Percentiles rank a stretch among this genome's conserved stretches.
Evolutionary conservation across 192 early-diverging fungal genomes (phyloP).

Genomic region (Umbelopsis sp.): DNA sequence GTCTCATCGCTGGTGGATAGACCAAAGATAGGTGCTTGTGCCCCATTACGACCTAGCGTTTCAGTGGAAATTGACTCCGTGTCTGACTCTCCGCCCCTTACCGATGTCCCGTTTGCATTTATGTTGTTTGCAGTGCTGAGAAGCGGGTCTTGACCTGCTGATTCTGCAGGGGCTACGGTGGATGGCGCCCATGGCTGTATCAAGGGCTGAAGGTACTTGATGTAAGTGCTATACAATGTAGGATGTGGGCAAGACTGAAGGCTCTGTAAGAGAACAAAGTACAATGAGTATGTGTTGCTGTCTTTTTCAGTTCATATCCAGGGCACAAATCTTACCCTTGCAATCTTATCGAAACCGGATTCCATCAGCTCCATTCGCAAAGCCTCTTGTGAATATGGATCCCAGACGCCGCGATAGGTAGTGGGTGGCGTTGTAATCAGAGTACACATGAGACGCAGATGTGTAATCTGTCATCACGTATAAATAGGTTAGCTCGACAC

Average conservation of each 20-base stretch:
- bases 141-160: not conserved
- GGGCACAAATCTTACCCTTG: slow-evolving; percentile 31
- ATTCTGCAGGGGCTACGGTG: not conserved
- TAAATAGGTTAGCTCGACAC: not conserved
- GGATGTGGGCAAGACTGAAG: slow-evolving; percentile 36
- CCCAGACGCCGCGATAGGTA: slow-evolving; percentile 29
- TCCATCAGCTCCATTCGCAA: slow-evolving; percentile 40
- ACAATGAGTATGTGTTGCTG: not conserved
- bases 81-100: not conserved
- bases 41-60: not conserved
- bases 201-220: slow-evolving; percentile 30
- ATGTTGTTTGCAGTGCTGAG: not conserved
- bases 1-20: slow-evolving; percentile 15
- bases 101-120: not conserved
- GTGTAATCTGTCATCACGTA: slow-evolving; percentile 30
- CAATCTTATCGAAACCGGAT: slow-evolving; percentile 44
- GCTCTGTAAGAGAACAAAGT: slow-evolving; percentile 15
- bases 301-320: not conserved
- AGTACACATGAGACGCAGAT: slow-evolving; percentile 40
- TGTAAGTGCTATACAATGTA: slow-evolving; percentile 24
- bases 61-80: not conserved
- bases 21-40: slow-evolving; percentile 9
- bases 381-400: slow-evolving; percentile 32
- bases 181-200: slow-evolving; percentile 26
- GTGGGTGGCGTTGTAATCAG: slow-evolving; percentile 39